Base-by-base conservation (phyloP, 2,329 filamentous ascomycete species). In the Sporothrix pallida region DNA sequence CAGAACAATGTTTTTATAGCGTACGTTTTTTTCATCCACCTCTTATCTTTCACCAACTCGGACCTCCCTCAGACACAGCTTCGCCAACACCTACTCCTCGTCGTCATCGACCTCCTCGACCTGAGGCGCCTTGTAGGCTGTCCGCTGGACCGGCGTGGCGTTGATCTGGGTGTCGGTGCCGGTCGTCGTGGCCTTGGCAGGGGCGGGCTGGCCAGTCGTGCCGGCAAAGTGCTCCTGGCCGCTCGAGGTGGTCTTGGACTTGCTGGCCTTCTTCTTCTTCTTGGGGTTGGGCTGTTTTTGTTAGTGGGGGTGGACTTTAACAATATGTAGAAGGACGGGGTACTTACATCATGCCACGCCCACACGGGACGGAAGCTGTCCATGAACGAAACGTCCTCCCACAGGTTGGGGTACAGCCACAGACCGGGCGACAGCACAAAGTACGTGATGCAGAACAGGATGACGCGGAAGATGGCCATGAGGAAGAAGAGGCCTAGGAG, bases 361-460 rank as follows among this genome's bases (percentile, higher is more conserved):
- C 96, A 99, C 6, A 97, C 84, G 23, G 96, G 96, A 80, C 92
- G 92, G 88, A 99, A 99, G 79, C 93, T 97, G 81, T 99, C 96
- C 83, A 99, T 92, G 84, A 99, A 98, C 8, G 95, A 97, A 42
- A 99, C 96, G 81, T 99, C 96, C 82, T 99, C 96, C 86, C 98
- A 99, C 23, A 99, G 85, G 81, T 99, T 99, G 68, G 96, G 96
- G 84, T 95, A 99, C 62, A 99, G 87, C 96, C 96, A 99, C n/a
- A 99, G 87, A 79, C 96, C 96, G 2, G 96, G 96, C 3, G 95
- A 86, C 0, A 90, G 87, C 17, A 88, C 87, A 80, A 98, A 97
- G 83, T 97, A 94, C 26, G 96, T 98, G 81, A 97, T 84, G 81
- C 93, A 92, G 86, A 99, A 99, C 42, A 99, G 86, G 75, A 99